phyloP scores from a whole-genome alignment of 2,329 filamentous ascomycete species.

The Cercospora citrullina region DNA sequence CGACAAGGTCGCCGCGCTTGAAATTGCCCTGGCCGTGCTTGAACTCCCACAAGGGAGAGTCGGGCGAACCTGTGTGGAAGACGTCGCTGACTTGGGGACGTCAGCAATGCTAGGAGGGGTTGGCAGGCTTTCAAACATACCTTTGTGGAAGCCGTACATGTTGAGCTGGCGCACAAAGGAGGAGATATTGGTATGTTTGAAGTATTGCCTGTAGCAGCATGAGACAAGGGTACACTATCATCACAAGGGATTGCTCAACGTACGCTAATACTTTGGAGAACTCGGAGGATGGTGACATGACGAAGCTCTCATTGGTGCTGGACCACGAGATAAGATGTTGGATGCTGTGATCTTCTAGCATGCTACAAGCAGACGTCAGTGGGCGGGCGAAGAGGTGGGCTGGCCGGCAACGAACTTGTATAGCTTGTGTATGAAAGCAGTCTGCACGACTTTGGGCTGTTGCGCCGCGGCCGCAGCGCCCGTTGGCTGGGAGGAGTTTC shows the following conservation, averaged over 20 bases:
- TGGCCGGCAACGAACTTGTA: constrained; percentile 71
- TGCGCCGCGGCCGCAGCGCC: constrained; percentile 73
- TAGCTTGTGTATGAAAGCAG: constrained; percentile 97
- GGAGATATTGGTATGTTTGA: constrained; percentile 98
- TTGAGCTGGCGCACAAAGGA: constrained; percentile 97
- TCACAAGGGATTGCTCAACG: constrained; percentile 8
- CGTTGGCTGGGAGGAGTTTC: constrained; percentile 49
- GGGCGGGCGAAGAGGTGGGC: constrained; percentile 31
- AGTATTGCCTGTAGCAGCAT: constrained; percentile 73
- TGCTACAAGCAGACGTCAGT: constrained; percentile 57
- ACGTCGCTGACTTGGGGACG: constrained; percentile 80
- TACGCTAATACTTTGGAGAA: constrained; percentile 95
- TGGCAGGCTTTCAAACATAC: constrained; percentile 50
- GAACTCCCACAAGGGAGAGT: constrained; percentile 96
- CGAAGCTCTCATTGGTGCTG: constrained; percentile 88
- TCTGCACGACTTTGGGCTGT: constrained; percentile 96
- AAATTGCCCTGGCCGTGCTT: constrained; percentile 98
- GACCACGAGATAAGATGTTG: constrained; percentile 98
- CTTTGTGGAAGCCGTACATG: constrained; percentile 99
- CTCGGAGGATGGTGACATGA: constrained; percentile 96
- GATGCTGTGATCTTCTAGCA: constrained; percentile 92
- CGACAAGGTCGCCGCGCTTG: constrained; percentile 88
- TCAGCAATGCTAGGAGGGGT: neutral
- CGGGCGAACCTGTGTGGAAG: constrained; percentile 90
- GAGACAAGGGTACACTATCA: constrained; percentile 13